Evolutionary conservation across 768 basidiomycete genomes (phyloP).

Genomic region (Suillus lakei): DNA sequence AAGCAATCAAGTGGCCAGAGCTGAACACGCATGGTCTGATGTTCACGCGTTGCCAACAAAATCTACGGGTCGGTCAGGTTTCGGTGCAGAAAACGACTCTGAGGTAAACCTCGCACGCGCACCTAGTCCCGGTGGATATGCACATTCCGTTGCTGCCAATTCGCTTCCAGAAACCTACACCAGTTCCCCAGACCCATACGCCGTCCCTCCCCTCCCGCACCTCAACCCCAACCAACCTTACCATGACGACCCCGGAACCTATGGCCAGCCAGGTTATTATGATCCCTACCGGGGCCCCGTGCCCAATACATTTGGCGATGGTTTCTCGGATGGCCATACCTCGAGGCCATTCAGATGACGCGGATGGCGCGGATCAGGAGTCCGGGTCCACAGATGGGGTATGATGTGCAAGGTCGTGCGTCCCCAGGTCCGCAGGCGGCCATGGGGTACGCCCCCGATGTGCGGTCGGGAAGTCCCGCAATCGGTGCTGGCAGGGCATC

Average conservation of each 20-base stretch:
- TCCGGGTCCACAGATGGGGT: constrained; percentile 48
- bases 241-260: constrained; percentile 64
- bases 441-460: constrained; percentile 38
- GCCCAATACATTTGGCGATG: constrained; percentile 63
- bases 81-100: constrained; percentile 61
- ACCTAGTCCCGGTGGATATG: constrained; percentile 49
- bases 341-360: constrained; percentile 79
- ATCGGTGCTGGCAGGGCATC: constrained; percentile 40
- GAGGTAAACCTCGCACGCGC: constrained; percentile 61
- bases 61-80: constrained; percentile 73
- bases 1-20: constrained; percentile 93
- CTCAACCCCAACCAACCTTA: constrained; percentile 81
- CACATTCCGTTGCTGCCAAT: constrained; percentile 48
- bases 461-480: constrained; percentile 34
- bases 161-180: constrained; percentile 49
- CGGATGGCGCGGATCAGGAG: constrained; percentile 52
- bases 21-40: constrained; percentile 68
- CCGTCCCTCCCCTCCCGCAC: constrained; percentile 82
- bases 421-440: constrained; percentile 50
- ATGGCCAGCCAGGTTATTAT: constrained; percentile 56
- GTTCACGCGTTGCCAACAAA: constrained; percentile 70
- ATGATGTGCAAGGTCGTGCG: constrained; percentile 39
- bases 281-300: constrained; percentile 85
- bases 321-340: constrained; percentile 31
- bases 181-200: constrained; percentile 67